Evolutionary conservation across 225 moss, liverwort and hornwort species (phyloP).

Genomic region (Asterella californica): DNA sequence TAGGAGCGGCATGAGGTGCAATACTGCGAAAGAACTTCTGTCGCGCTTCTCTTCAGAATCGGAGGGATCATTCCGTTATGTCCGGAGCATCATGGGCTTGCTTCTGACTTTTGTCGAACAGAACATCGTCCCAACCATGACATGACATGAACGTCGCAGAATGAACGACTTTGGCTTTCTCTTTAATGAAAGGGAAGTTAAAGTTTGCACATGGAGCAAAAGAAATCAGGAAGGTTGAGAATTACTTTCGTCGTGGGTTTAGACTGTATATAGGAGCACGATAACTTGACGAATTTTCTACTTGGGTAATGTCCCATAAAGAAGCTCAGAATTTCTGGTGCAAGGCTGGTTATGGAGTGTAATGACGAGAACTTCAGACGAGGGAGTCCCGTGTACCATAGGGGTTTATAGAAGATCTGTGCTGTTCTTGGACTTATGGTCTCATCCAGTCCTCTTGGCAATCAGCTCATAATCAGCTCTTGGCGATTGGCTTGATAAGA

Average conservation of each 20-base stretch:
- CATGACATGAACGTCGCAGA: not conserved
- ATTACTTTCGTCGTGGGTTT: not conserved
- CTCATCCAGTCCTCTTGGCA: too few relatives aligned
- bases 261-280: constrained; percentile 13
- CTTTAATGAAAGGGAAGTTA: not conserved
- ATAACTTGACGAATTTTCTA: constrained; percentile 6
- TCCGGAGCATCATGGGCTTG: not conserved
- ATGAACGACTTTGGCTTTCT: not conserved
- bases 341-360: not conserved
- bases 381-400: not conserved
- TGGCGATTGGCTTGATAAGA: too few relatives aligned
- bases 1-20: not conserved
- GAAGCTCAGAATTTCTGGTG: not conserved
- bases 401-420: not conserved
- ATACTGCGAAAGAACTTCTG: not conserved
- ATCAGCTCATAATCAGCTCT: too few relatives aligned
- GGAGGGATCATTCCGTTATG: too few relatives aligned
- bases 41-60: not conserved
- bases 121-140: not conserved
- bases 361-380: not conserved
- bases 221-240: too few relatives aligned
- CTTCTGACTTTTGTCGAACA: not conserved
- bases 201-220: not conserved
- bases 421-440: not conserved
- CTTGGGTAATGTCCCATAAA: not conserved